Evolutionary conservation across 768 basidiomycete genomes (phyloP), one percentile per base, ranked within the genome.

Genomic region (Hericium erinaceus): DNA sequence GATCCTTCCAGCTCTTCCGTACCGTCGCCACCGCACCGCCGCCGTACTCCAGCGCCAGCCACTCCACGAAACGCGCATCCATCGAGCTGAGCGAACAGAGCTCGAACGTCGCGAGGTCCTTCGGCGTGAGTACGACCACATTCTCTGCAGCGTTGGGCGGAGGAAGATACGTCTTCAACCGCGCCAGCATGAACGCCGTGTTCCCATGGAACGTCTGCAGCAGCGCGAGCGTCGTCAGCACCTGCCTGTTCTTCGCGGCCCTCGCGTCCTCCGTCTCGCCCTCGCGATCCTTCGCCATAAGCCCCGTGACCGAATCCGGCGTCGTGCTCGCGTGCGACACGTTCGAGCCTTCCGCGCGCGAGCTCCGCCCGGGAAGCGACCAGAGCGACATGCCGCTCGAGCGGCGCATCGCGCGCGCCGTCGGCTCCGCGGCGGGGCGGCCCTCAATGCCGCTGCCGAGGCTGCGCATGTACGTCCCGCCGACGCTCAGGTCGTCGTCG

Each of bases 31-130:
- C 33, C 54, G 63, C 65, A 8, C 62, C 60, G 0, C 77, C 76
- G 3, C 77, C 82, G 58, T 87, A 87, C 68, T 88, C 85, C 53
- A 77, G 76, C 1, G 76, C 80, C 16, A 93, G 72, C 87, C 88
- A 92, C 66, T 89, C 87, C 38, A 91, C 71, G 66, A 91, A 92
- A 46, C 74, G 75, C n/a, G 77, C 83, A 60, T 92, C 90, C 50
- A 84, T 65, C 4, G 74, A 71, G 64, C 89, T 92, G 58, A 89
- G 70, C 7, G 89, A 84, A 1, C 88, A 85, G 0, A 92, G 77
- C 66, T 87, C 87, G 50, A 92, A 83, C 13, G 80, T 73, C 11
- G 81, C 55, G 8, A 92, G 72, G 58, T 89, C 86, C 62, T 77
- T 81, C 11, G 87, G 80, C 2, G 78, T 75, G 16, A 91, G 68